Conservation (phyloP, 1,139 yeast genomes). For the Geotrichum klebahnii region DNA sequence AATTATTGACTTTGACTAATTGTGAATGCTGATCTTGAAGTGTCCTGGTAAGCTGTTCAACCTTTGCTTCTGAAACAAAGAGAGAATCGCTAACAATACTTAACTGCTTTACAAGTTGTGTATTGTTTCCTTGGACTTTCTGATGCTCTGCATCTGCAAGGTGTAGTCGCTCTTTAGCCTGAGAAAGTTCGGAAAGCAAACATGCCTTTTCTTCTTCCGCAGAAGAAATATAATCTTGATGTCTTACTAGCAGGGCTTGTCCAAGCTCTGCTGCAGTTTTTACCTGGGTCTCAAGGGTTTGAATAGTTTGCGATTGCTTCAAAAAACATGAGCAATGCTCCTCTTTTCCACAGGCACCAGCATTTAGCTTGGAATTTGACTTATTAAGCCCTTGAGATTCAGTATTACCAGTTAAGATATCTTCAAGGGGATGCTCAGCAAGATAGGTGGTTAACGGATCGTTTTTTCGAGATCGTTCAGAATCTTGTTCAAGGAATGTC, state of each 20-base stretch:
- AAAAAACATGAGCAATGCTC: constrained; percentile 23
- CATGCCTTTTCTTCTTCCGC: constrained; percentile 22
- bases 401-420: constrained; percentile 5
- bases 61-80: constrained; percentile 17
- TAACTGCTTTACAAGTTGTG: constrained; percentile 27
- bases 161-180: constrained; percentile 23
- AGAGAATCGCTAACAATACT: constrained; percentile 25
- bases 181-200: constrained; percentile 26
- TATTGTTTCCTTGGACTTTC: constrained; percentile 24
- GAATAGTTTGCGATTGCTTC: constrained; percentile 22
- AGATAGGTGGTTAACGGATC: constrained; percentile 14
- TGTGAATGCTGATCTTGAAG: constrained; percentile 15
- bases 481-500: neutral
- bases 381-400: neutral
- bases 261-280: constrained; percentile 33
- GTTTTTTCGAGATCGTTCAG: constrained; percentile 2
- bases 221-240: constrained; percentile 24
- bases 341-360: neutral
- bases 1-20: constrained; percentile 24
- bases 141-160: constrained; percentile 23
- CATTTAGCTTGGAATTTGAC: neutral
- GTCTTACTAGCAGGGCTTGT: constrained; percentile 29
- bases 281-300: constrained; percentile 28
- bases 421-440: constrained; percentile 17
- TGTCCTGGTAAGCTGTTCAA: constrained; percentile 13